Conservation (phyloP, 2,329 filamentous ascomycete species). For the Ceratocystis variospora region DNA sequence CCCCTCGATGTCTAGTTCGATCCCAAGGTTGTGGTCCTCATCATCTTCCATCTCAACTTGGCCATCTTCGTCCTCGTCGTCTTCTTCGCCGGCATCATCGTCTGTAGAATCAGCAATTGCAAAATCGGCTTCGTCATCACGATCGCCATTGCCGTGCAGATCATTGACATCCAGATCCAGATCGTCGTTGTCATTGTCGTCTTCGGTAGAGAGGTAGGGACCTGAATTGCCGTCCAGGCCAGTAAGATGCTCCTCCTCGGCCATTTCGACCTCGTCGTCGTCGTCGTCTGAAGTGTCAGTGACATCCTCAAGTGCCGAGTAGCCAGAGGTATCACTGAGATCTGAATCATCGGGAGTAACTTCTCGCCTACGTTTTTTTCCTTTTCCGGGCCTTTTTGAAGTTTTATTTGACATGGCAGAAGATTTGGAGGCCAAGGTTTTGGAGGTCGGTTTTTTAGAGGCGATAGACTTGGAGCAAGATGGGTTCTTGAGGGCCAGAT, state of each 20-base stretch:
- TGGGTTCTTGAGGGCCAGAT: slow-evolving; percentile 8
- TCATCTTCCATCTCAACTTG: slow-evolving; percentile 3
- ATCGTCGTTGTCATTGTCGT: slow-evolving; percentile 30
- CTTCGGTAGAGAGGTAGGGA: slow-evolving; percentile 29
- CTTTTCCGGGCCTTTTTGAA: slow-evolving; percentile 11
- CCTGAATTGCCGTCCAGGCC: slow-evolving; percentile 30
- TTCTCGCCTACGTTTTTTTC: slow-evolving; percentile 9
- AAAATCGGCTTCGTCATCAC: slow-evolving; percentile 28
- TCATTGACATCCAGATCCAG: slow-evolving; percentile 29
- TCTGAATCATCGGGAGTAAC: slow-evolving; percentile 44
- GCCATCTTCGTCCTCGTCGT: slow-evolving; percentile 13
- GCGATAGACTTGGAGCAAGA: not conserved
- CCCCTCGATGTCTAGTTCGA: not conserved
- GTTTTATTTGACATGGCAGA: slow-evolving; percentile 2
- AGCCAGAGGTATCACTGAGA: slow-evolving; percentile 54
- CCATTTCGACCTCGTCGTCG: slow-evolving; percentile 61
- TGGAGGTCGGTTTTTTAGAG: not conserved
- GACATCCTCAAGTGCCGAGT: slow-evolving; percentile 65
- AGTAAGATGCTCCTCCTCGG: slow-evolving; percentile 65
- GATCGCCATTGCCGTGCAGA: slow-evolving; percentile 24
- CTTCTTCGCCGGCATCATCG: slow-evolving; percentile 13
- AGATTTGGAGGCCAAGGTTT: slow-evolving; percentile 11
- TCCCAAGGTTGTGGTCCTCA: slow-evolving; percentile 26
- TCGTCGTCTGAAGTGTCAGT: slow-evolving; percentile 66
- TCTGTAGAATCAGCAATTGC: not conserved